Conservation (phyloP, 1,139 yeast species). For the Debaryomyces singareniensis region DNA sequence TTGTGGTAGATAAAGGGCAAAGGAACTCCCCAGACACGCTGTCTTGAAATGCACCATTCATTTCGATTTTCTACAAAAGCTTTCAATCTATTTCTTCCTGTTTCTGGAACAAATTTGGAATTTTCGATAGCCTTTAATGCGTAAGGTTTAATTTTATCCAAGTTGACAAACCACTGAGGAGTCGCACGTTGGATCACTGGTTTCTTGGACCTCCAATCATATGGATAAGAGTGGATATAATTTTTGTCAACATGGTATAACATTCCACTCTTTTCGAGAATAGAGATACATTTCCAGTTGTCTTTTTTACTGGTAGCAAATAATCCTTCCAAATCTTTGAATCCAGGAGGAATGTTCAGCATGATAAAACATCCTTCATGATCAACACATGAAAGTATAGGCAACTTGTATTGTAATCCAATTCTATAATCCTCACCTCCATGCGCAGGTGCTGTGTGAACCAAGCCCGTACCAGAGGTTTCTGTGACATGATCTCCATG, state of each 20-base stretch:
- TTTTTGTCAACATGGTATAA: conserved; percentile 41
- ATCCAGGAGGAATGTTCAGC: conserved; percentile 36
- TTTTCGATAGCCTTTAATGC: conserved; percentile 55
- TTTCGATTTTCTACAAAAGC: conserved; percentile 73
- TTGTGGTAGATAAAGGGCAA: conserved; percentile 76
- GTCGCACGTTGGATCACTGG: conserved; percentile 95
- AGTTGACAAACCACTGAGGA: conserved; percentile 95
- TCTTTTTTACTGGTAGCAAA: conserved; percentile 62
- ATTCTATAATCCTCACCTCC: conserved; percentile 88
- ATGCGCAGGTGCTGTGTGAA: conserved; percentile 97
- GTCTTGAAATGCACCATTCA: conserved; percentile 98
- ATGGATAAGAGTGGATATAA: conserved; percentile 83
- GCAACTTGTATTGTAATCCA: conserved; percentile 53
- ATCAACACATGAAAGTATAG: conserved; percentile 73
- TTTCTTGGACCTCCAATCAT: conserved; percentile 93
- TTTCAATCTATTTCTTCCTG: conserved; percentile 63
- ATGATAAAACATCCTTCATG: conserved; percentile 58
- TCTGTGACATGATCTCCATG: conserved; percentile 81
- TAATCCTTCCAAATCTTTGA: conserved; percentile 41
- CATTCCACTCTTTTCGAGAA: conserved; percentile 40
- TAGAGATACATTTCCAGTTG: conserved; percentile 24
- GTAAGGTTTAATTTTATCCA: conserved; percentile 58
- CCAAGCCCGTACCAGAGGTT: conserved; percentile 88
- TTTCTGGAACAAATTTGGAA: conserved; percentile 67
- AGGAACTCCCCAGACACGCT: conserved; percentile 98